Conservation (phyloP, 305 asterid genomes). For the Coffea humblotiana region DNA sequence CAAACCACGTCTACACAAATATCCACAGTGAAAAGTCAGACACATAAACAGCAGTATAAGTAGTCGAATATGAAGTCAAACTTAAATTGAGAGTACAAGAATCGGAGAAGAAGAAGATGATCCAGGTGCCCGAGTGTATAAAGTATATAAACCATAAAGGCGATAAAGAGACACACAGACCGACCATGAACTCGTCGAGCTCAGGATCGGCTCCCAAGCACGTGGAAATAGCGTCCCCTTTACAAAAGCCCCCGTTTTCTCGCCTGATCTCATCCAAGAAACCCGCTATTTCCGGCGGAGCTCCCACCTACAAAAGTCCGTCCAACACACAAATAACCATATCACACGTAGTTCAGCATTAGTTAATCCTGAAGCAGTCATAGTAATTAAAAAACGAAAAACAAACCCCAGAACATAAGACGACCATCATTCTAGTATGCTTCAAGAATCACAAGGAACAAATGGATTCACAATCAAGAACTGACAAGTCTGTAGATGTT, state of each 20-base stretch:
- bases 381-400: background rate
- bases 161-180: slow-evolving; percentile 4
- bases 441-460: background rate
- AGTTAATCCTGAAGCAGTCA: background rate
- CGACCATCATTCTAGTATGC: background rate
- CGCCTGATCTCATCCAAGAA: slow-evolving; percentile 61
- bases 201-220: slow-evolving; percentile 75
- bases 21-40: background rate
- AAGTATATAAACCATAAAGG: background rate
- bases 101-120: background rate
- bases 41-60: background rate
- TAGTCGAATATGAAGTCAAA: slow-evolving; percentile 5
- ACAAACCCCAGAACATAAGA: background rate
- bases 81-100: background rate
- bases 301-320: slow-evolving; percentile 62
- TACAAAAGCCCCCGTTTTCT: slow-evolving; percentile 39
- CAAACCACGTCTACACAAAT: slow-evolving; percentile 1
- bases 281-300: slow-evolving; percentile 67
- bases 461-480: background rate
- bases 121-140: background rate
- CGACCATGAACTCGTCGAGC: slow-evolving; percentile 87
- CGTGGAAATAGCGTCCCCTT: slow-evolving; percentile 35
- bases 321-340: background rate
- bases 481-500: background rate
- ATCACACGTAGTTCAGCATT: background rate